Base-by-base conservation (phyloP, 208 protist species). In the Novymonas esmeraldas region DNA sequence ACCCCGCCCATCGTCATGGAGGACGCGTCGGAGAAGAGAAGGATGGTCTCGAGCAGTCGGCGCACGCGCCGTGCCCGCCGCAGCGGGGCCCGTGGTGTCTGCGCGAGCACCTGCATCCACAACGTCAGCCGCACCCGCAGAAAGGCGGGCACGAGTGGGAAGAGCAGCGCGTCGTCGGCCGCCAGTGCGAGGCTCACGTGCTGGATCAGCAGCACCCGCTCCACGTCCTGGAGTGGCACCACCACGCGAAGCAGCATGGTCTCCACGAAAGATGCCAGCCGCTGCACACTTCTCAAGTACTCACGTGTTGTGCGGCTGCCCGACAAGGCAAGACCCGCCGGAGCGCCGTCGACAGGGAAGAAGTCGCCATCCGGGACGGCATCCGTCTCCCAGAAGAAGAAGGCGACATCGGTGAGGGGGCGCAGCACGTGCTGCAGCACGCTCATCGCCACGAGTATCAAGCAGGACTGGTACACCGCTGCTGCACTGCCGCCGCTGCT, bases 281-380 rank as follows among this genome's bases (percentile, higher is more conserved):
- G 41, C 46, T 51, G 58, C 34, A 79, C 64, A 55, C 70, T 78
- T 14, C 51, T 71, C 55, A 89, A 71, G 50, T 82, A 89, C 28
- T 86, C 74, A 11, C 78, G 79, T 18, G 76, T 76, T 7, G 84
- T 74, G 46, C 84, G 84, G 42, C 84, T 89, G 42, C 84, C 80
- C 10, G 46, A 54, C 7, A 79, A 34, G 26, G 64, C 20, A 38
- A 69, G 64, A 11, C 49, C 61, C 0, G 24, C 34, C 18, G 55
- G 52, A 5, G 34, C 33, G 18, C 66, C 71, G 41, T 44, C 42
- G 6, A 58, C 57, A 22, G 81, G 75, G 42, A 89, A 84, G 7
- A 87, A 79, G 67, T 89, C 82, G 6, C 74, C 73, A 57, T 89
- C 77, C 5, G 89, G 85, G 5, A 83, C 56, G 11, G 51, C 45